Percentiles rank a stretch among this genome's conserved stretches.
Conservation (phyloP, 306 rosid species). For the Casuarina glauca region DNA sequence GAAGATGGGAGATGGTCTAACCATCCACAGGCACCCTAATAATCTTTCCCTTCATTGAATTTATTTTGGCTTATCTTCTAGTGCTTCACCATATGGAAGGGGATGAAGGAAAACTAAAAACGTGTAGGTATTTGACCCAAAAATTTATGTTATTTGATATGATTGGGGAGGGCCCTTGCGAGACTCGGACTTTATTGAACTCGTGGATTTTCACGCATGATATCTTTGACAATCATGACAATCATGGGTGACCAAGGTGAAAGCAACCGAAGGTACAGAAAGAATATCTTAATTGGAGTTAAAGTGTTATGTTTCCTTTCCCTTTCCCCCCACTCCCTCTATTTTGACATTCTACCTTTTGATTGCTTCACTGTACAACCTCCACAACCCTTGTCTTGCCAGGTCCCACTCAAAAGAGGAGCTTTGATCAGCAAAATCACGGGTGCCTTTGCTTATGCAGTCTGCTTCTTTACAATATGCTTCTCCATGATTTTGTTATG, state of each 20-base stretch:
- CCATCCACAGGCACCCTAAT: no score
- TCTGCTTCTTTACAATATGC: no score
- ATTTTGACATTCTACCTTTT: neutral
- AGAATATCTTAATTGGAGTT: slow-evolving; percentile 14
- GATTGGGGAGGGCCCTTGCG: slow-evolving; percentile 18
- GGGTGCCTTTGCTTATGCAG: no score
- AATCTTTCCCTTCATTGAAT: no score
- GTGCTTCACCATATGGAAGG: no score
- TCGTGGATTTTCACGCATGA: slow-evolving; percentile 36
- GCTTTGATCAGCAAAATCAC: neutral
- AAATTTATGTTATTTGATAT: neutral
- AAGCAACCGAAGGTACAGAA: slow-evolving; percentile 23
- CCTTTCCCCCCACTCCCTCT: neutral
- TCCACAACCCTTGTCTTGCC: neutral
- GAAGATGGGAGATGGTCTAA: no score
- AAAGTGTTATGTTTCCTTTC: slow-evolving; percentile 18
- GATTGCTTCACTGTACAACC: neutral
- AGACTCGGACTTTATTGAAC: slow-evolving; percentile 1
- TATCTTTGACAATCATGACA: slow-evolving; percentile 16
- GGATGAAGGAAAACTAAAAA: neutral
- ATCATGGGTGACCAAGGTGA: slow-evolving; percentile 21
- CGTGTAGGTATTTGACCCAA: neutral
- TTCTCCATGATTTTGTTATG: no score
- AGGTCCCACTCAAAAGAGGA: neutral
- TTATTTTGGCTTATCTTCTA: no score